Conservation (phyloP, 805 yeast genomes). For the Priceomyces carsonii region DNA sequence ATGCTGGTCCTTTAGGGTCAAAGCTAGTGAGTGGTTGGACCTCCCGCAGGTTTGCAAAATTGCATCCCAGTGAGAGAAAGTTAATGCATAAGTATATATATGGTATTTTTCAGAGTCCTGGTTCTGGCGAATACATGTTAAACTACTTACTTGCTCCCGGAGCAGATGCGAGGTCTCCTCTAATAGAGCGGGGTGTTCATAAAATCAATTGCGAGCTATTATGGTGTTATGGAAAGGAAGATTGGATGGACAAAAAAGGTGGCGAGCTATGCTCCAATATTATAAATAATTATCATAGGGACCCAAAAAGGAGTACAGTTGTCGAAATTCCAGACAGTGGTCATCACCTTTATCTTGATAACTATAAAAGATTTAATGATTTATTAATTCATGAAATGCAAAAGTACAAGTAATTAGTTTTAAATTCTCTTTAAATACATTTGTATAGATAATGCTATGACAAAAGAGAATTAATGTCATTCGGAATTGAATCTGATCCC, state of each 20-base stretch:
- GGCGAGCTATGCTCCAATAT: slow-evolving; percentile 42
- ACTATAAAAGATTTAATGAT: slow-evolving; percentile 52
- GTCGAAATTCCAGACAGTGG: slow-evolving; percentile 58
- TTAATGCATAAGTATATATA: slow-evolving; percentile 79
- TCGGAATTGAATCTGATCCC: slow-evolving; percentile 26
- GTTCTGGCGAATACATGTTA: slow-evolving; percentile 92
- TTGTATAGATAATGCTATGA: slow-evolving; percentile 1
- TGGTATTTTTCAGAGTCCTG: slow-evolving; percentile 79
- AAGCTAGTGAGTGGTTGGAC: slow-evolving; percentile 89
- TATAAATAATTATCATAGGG: slow-evolving; percentile 22
- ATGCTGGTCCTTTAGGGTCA: slow-evolving; percentile 81
- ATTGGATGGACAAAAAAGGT: slow-evolving; percentile 60
- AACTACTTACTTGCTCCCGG: slow-evolving; percentile 87
- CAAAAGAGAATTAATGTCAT: slow-evolving; percentile 3
- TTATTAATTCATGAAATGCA: slow-evolving; percentile 54
- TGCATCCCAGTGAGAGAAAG: slow-evolving; percentile 45
- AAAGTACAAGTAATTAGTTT: slow-evolving; percentile 4
- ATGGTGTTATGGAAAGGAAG: slow-evolving; percentile 86
- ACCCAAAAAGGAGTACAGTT: slow-evolving; percentile 24
- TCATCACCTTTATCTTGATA: slow-evolving; percentile 80
- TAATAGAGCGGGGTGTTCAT: slow-evolving; percentile 50
- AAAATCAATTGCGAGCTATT: slow-evolving; percentile 58
- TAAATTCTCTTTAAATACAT: slow-evolving; percentile 1
- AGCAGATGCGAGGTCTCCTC: slow-evolving; percentile 81
- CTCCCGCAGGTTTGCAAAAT: slow-evolving; percentile 69